Evolutionary conservation across 1,284 basidiomycete genomes (phyloP).

Genomic region (Heterobasidion parviporum): DNA sequence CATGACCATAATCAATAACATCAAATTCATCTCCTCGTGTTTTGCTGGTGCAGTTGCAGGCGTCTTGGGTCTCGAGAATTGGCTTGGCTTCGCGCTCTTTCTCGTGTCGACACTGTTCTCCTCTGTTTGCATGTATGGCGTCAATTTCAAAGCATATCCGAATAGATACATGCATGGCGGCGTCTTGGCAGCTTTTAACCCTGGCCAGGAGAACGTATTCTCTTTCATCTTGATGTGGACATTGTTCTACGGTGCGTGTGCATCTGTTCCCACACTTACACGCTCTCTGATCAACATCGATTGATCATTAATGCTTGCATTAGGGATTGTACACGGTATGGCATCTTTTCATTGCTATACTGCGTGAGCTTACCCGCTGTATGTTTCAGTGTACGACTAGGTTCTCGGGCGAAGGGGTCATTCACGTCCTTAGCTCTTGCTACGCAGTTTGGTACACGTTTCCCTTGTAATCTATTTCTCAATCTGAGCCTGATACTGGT

Average conservation of each 20-base stretch:
- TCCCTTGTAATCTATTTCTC: too few relatives aligned
- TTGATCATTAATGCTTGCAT: not conserved
- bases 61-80: constrained; percentile 79
- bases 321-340: constrained; percentile 38
- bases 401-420: not conserved
- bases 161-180: constrained; percentile 55
- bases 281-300: constrained; percentile 5
- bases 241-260: constrained; percentile 69
- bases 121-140: constrained; percentile 50
- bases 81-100: constrained; percentile 76
- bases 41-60: constrained; percentile 82
- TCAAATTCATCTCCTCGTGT: constrained; percentile 74
- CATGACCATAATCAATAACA: constrained; percentile 43
- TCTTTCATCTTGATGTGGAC: constrained; percentile 89
- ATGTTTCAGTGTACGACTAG: not conserved
- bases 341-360: not conserved
- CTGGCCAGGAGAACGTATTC: constrained; percentile 80
- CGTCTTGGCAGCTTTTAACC: constrained; percentile 58
- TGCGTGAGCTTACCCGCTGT: not conserved
- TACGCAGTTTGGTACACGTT: too few relatives aligned
- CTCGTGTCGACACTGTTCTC: constrained; percentile 58
- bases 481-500: too few relatives aligned
- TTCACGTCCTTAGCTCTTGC: too few relatives aligned
- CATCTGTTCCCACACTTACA: constrained; percentile 6
- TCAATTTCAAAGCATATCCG: constrained; percentile 63